These are phyloP conservation scores for Starmerella vitae DNA, from an alignment of 805 yeast species.

Conservation along the genomic window DNA sequence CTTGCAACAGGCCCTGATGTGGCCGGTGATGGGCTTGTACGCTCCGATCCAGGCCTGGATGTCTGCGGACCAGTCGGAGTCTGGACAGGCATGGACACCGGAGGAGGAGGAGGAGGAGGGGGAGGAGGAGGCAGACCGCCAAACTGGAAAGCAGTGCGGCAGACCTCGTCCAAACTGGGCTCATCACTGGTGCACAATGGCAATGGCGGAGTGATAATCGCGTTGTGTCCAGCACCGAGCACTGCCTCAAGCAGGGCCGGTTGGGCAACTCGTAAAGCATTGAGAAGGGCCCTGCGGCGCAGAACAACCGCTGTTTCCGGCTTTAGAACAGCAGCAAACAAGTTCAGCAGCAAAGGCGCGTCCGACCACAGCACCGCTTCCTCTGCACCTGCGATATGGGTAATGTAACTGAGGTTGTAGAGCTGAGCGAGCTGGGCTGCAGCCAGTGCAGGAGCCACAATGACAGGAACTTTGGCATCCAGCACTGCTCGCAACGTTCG, in stretches of 20 bases:
- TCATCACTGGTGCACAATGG: constrained; percentile 4
- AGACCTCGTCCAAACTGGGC: constrained; percentile 1
- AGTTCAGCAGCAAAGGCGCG: constrained; percentile 57
- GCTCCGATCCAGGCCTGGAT: constrained; percentile 10
- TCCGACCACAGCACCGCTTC: constrained; percentile 53
- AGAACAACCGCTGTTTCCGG: constrained; percentile 46
- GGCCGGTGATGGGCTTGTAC: too few relatives aligned
- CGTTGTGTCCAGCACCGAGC: constrained; percentile 47
- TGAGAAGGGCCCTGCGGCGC: constrained; percentile 43
- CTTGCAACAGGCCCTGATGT: too few relatives aligned
- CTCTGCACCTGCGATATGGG: constrained; percentile 72
- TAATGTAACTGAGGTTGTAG: constrained; percentile 40
- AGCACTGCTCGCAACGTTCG: constrained; percentile 41
- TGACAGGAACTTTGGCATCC: constrained; percentile 43
- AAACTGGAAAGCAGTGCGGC: constrained; percentile 8
- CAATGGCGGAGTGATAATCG: constrained; percentile 4
- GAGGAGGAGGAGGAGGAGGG: constrained; percentile 25
- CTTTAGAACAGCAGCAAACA: constrained; percentile 39
- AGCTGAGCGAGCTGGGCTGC: constrained; percentile 70
- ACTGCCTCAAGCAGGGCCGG: constrained; percentile 64
- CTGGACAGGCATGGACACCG: neutral
- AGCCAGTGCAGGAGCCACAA: constrained; percentile 73
- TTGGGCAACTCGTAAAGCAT: constrained; percentile 45
- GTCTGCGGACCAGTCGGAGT: neutral
- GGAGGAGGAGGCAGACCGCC: constrained; percentile 10